Conservation (phyloP, 2,329 filamentous ascomycete species). For the Scedosporium dehoogii region DNA sequence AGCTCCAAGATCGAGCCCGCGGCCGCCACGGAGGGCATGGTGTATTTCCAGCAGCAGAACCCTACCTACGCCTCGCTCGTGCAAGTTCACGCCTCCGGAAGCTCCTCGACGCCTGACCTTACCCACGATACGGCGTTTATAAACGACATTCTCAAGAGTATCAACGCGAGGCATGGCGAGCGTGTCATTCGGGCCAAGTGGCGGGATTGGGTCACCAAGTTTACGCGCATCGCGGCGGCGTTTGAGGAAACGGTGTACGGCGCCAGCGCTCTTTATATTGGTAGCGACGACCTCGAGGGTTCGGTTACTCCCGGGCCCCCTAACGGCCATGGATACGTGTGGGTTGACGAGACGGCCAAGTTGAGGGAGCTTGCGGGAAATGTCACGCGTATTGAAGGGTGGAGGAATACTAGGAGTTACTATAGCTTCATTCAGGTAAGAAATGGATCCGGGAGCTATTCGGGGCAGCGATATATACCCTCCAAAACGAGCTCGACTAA, state of each 20-base stretch:
- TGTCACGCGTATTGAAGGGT: slow-evolving; percentile 87
- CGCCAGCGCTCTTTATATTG: slow-evolving; percentile 79
- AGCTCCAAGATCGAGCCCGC: slow-evolving; percentile 77
- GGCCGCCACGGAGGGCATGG: slow-evolving; percentile 70
- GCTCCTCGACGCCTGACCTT: slow-evolving; percentile 45
- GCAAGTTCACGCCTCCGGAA: slow-evolving; percentile 24
- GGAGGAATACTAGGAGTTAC: slow-evolving; percentile 91
- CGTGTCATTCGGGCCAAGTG: slow-evolving; percentile 85
- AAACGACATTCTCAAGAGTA: slow-evolving; percentile 72
- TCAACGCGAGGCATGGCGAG: slow-evolving; percentile 78
- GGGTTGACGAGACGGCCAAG: slow-evolving; percentile 73
- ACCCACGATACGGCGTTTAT: slow-evolving; percentile 88
- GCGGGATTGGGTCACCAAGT: slow-evolving; percentile 89
- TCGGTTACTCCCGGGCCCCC: slow-evolving; percentile 45
- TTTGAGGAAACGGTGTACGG: slow-evolving; percentile 96
- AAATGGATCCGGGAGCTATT: neutral
- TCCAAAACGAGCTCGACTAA: slow-evolving; percentile 10
- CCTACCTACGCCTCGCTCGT: slow-evolving; percentile 42
- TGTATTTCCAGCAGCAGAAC: slow-evolving; percentile 80
- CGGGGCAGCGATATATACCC: neutral
- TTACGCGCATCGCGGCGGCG: slow-evolving; percentile 82
- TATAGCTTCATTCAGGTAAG: slow-evolving; percentile 84
- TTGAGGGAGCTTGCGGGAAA: slow-evolving; percentile 83
- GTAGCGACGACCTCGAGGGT: slow-evolving; percentile 59
- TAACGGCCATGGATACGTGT: slow-evolving; percentile 90